Percentiles rank a stretch among this genome's conserved stretches.
These are phyloP conservation scores for Aureobasidium sp. DNA, from an alignment of 2,329 filamentous ascomycete species.

Conservation along the genomic window DNA sequence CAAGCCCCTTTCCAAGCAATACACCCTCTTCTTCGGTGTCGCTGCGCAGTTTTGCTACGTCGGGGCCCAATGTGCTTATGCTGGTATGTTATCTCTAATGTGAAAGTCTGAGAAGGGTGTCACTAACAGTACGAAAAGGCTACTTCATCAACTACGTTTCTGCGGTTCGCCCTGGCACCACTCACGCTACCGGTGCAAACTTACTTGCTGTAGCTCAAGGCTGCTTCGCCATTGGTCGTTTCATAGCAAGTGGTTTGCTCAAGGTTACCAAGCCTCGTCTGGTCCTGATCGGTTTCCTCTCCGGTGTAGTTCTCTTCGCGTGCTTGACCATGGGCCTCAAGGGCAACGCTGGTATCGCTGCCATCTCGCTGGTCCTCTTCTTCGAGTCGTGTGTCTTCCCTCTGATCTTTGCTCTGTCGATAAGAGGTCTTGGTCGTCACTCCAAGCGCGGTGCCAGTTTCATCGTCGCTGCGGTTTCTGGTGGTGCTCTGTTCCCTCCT, in stretches of 20 bases:
- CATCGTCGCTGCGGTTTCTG: slow-evolving; percentile 62
- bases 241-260: slow-evolving; percentile 59
- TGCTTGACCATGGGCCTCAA: slow-evolving; percentile 4
- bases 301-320: slow-evolving; percentile 31
- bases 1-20: slow-evolving; percentile 51
- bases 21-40: slow-evolving; percentile 66
- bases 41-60: slow-evolving; percentile 75
- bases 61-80: slow-evolving; percentile 57
- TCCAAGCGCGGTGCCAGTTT: slow-evolving; percentile 68
- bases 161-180: slow-evolving; percentile 49
- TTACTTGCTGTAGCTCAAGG: slow-evolving; percentile 69
- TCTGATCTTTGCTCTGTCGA: slow-evolving; percentile 68
- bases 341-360: not conserved
- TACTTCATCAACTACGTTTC: slow-evolving; percentile 47
- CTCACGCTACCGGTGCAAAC: slow-evolving; percentile 51
- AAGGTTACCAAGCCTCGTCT: slow-evolving; percentile 58
- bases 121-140: too few relatives aligned
- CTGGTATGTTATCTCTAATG: slow-evolving; percentile 13
- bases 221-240: slow-evolving; percentile 56
- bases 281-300: slow-evolving; percentile 62
- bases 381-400: slow-evolving; percentile 79
- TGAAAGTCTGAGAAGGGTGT: too few relatives aligned
- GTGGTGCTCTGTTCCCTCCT: slow-evolving; percentile 66
- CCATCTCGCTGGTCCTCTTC: slow-evolving; percentile 61
- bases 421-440: slow-evolving; percentile 67